Conservation (phyloP, 371 early-diverging fungal species). For the Neoconidiobolus thromboides region DNA sequence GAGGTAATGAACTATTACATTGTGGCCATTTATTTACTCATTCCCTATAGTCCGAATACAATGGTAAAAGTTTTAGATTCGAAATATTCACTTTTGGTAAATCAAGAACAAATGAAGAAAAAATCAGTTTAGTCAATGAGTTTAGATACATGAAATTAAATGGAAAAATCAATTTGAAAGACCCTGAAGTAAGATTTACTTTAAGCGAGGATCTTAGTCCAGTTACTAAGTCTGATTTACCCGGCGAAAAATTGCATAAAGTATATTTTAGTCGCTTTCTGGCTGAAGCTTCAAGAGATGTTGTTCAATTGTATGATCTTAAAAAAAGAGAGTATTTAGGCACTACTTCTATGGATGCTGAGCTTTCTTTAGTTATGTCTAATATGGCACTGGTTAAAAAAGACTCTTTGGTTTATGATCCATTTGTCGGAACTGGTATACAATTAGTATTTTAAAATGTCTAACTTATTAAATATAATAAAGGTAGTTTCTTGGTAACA, state of each 20-base stretch:
- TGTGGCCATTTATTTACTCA: neutral
- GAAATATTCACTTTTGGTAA: conserved; percentile 51
- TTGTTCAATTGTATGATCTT: conserved; percentile 60
- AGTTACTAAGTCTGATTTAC: neutral
- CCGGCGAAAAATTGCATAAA: no score
- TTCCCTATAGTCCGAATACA: conserved; percentile 26
- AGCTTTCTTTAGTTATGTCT: conserved; percentile 87
- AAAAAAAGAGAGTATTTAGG: conserved; percentile 89
- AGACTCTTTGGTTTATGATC: conserved; percentile 79
- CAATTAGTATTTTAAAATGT: neutral
- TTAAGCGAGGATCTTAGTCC: conserved; percentile 60
- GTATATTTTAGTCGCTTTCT: conserved; percentile 13
- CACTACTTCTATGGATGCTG: conserved; percentile 95
- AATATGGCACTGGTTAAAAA: conserved; percentile 69
- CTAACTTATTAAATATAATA: neutral
- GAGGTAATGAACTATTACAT: conserved; percentile 22
- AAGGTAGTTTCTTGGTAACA: conserved; percentile 62
- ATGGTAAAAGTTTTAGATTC: conserved; percentile 57
- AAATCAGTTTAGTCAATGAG: conserved; percentile 55
- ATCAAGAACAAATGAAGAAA: conserved; percentile 41
- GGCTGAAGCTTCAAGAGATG: conserved; percentile 44
- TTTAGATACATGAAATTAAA: conserved; percentile 55
- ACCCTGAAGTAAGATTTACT: conserved; percentile 56
- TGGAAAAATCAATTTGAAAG: conserved; percentile 66
- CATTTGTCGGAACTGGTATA: conserved; percentile 90